phyloP scores from a whole-genome alignment of 2,329 filamentous ascomycete species.

The Didymella lethalis region DNA sequence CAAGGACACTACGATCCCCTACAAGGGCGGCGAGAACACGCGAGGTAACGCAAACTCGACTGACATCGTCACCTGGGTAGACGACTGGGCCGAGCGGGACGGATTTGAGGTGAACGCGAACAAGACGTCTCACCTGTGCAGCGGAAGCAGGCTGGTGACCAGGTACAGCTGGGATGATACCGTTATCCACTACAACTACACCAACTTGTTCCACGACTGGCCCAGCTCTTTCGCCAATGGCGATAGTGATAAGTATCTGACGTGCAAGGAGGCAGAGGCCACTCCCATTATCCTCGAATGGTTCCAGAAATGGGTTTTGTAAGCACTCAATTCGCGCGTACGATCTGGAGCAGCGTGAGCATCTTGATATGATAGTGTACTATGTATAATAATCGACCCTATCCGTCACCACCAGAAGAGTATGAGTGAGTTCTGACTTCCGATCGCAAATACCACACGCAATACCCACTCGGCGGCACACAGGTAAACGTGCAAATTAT shows the following conservation, averaged over 20 bases:
- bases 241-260: constrained; percentile 36
- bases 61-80: constrained; percentile 41
- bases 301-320: constrained; percentile 41
- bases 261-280: constrained; percentile 42
- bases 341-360: background rate
- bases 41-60: constrained; percentile 32
- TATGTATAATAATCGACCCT: background rate
- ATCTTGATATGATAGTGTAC: background rate
- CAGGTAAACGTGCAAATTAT: background rate
- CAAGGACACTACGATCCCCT: constrained; percentile 53
- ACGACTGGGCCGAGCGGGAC: constrained; percentile 51
- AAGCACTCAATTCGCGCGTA: background rate
- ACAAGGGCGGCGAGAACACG: constrained; percentile 46
- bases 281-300: constrained; percentile 45
- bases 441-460: background rate
- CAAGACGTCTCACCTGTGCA: constrained; percentile 40
- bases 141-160: constrained; percentile 37
- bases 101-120: constrained; percentile 40
- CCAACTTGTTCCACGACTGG: constrained; percentile 54
- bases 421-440: background rate
- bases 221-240: constrained; percentile 45
- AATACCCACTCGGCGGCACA: background rate
- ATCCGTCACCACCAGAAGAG: background rate
- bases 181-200: constrained; percentile 52
- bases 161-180: constrained; percentile 41